Conservation (phyloP, 768 basidiomycete species). For the Boletellus ananiceps region DNA sequence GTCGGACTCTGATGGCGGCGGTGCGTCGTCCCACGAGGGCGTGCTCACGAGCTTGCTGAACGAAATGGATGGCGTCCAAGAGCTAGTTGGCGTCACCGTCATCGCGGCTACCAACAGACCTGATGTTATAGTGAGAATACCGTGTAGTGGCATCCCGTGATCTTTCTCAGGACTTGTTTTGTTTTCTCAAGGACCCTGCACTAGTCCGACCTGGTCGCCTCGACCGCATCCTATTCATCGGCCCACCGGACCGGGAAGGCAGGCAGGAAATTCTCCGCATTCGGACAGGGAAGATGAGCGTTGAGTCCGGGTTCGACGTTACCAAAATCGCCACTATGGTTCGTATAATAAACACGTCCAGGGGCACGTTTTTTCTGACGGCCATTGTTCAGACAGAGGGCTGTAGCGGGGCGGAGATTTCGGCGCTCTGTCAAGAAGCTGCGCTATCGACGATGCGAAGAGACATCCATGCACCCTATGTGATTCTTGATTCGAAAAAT, state of each 20-base stretch:
- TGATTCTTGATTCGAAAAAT: constrained; percentile 36
- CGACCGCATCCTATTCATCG: constrained; percentile 91
- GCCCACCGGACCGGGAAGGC: constrained; percentile 78
- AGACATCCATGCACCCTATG: constrained; percentile 72
- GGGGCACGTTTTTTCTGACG: constrained; percentile 4
- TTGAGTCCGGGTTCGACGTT: constrained; percentile 66
- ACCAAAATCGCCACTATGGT: constrained; percentile 68
- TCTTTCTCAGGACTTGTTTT: neutral
- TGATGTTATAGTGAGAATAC: constrained; percentile 70
- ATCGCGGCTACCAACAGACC: constrained; percentile 96
- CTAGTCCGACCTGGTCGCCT: constrained; percentile 92
- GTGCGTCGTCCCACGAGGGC: constrained; percentile 67
- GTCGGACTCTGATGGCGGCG: constrained; percentile 47
- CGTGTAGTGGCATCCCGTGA: neutral
- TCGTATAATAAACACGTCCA: constrained; percentile 1
- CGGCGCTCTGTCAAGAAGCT: constrained; percentile 92
- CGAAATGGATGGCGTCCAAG: constrained; percentile 98
- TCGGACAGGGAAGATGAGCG: constrained; percentile 71
- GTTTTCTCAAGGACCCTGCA: constrained; percentile 71
- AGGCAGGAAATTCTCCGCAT: constrained; percentile 85
- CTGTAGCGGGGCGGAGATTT: constrained; percentile 94
- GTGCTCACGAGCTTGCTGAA: constrained; percentile 91
- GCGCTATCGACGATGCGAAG: constrained; percentile 88
- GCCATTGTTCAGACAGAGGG: constrained; percentile 67
- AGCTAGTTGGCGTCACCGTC: constrained; percentile 89